Conservation (phyloP, 2,329 filamentous ascomycete genomes). For the Periconia sp. region DNA sequence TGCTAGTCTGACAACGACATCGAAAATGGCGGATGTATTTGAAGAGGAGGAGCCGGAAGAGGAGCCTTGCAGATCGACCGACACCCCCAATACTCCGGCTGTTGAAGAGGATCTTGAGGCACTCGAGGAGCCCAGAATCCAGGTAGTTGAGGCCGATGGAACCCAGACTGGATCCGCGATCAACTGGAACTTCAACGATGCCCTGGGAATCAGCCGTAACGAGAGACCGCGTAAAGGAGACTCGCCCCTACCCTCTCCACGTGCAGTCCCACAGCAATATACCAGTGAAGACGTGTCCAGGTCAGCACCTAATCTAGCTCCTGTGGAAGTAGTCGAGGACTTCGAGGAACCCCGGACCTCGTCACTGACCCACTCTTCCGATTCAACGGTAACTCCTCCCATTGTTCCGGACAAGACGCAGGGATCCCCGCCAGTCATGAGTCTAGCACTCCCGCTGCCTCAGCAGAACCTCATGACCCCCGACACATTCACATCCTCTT, state of each 20-base stretch:
- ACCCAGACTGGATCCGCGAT: constrained; percentile 46
- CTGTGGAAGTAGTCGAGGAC: constrained; percentile 53
- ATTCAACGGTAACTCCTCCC: constrained; percentile 53
- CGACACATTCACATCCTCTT: constrained; percentile 63
- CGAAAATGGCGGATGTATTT: constrained; percentile 85
- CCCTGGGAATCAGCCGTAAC: constrained; percentile 41
- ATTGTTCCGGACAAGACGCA: constrained; percentile 37
- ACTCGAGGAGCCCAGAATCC: constrained; percentile 49
- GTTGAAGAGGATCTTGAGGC: constrained; percentile 44
- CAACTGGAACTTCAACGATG: constrained; percentile 52
- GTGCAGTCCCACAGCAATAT: constrained; percentile 19
- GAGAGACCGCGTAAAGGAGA: constrained; percentile 16
- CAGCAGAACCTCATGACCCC: constrained; percentile 66
- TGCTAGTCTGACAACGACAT: constrained; percentile 62
- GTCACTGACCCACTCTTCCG: constrained; percentile 57
- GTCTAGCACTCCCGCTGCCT: constrained; percentile 45
- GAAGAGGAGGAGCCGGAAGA: constrained; percentile 78
- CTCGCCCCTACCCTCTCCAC: constrained; percentile 30
- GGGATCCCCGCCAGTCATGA: constrained; percentile 45
- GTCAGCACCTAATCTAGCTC: constrained; percentile 31
- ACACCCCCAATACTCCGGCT: constrained; percentile 3
- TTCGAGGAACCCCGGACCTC: constrained; percentile 56
- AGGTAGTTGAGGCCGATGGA: constrained; percentile 53
- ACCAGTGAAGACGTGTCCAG: constrained; percentile 13
- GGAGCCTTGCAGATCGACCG: constrained; percentile 38